Percentiles rank a stretch among this genome's conserved stretches.
These are phyloP conservation scores for Inosperma sp. DNA, from an alignment of 768 basidiomycete genomes.

Conservation along the genomic window DNA sequence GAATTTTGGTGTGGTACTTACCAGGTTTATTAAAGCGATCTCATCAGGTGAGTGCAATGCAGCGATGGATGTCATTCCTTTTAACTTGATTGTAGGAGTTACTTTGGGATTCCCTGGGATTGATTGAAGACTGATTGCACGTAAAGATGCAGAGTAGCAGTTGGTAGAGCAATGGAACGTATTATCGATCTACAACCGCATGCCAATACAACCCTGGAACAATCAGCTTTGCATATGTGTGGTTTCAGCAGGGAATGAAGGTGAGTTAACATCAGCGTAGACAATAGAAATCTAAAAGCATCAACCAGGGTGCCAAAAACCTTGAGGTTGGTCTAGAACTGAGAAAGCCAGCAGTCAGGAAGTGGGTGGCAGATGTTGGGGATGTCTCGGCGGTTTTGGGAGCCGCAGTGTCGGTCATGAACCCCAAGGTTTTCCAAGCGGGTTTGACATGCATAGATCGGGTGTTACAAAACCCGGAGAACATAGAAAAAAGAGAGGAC, in stretches of 20 bases:
- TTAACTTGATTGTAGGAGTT: neutral
- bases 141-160: neutral
- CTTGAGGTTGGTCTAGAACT: neutral
- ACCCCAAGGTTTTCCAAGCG: neutral
- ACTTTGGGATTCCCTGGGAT: neutral
- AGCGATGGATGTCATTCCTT: neutral
- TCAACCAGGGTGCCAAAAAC: neutral
- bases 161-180: neutral
- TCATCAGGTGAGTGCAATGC: neutral
- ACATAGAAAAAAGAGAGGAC: neutral
- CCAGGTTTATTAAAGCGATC: neutral
- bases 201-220: neutral
- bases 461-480: neutral
- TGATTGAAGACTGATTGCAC: neutral
- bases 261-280: neutral
- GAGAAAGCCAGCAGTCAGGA: neutral
- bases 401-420: neutral
- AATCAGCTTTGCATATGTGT: neutral
- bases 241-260: neutral
- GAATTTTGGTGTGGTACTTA: neutral
- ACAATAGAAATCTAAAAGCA: neutral
- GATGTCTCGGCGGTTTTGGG: neutral
- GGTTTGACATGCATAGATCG: neutral
- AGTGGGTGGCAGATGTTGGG: neutral
- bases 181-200: neutral